Evolutionary conservation across 2,329 filamentous ascomycete species (phyloP).

Genomic region (Berkeleyomyces rouxiae): DNA sequence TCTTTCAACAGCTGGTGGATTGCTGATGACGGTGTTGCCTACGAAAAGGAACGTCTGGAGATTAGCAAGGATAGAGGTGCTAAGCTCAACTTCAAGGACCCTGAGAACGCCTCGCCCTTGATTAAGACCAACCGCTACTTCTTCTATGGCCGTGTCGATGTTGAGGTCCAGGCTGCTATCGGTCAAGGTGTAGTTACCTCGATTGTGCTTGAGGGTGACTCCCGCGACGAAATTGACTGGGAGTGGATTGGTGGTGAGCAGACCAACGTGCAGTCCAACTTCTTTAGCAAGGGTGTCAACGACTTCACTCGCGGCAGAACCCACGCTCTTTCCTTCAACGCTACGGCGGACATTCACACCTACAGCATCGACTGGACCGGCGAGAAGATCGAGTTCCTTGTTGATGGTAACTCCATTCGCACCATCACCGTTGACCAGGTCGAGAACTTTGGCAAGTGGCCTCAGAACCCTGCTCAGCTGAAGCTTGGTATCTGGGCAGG

Average conservation of each 20-base stretch:
- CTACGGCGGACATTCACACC: conserved; percentile 35
- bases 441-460: conserved; percentile 30
- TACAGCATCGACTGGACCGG: conserved; percentile 54
- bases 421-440: conserved; percentile 32
- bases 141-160: conserved; percentile 65
- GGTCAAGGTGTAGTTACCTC: conserved; percentile 64
- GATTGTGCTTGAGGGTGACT: conserved; percentile 58
- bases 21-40: conserved; percentile 21
- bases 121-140: conserved; percentile 62
- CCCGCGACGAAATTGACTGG: conserved; percentile 53
- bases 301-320: conserved; percentile 35
- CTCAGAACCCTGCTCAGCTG: conserved; percentile 53
- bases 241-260: conserved; percentile 60
- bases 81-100: conserved; percentile 37
- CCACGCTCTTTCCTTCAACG: conserved; percentile 27
- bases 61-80: conserved; percentile 20
- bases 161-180: conserved; percentile 51
- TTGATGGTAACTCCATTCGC: conserved; percentile 33
- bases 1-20: conserved; percentile 19
- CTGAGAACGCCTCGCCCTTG: conserved; percentile 36
- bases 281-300: conserved; percentile 52
- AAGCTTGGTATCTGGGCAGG: conserved; percentile 44
- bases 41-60: conserved; percentile 17
- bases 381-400: conserved; percentile 40
- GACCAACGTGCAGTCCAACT: conserved; percentile 65